Base-by-base conservation (phyloP, 306 rosid genomes). In the Lithocarpus polystachyus region DNA sequence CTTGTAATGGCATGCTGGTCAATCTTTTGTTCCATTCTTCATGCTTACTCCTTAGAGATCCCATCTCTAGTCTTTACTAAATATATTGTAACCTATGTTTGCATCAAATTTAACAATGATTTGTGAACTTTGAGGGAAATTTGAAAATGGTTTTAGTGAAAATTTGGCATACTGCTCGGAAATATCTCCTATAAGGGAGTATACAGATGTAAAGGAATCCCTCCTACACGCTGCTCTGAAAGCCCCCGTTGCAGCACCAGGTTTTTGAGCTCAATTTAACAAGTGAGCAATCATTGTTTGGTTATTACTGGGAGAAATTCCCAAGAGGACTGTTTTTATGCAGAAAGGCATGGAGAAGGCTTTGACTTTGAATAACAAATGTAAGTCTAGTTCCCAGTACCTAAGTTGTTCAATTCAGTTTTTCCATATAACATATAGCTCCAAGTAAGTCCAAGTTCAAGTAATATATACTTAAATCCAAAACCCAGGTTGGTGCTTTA, bases 281-380 rank as follows among this genome's bases (percentile, higher is more conserved):
- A 37, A 37, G 45, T 37, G 3, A 11, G 45, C 98, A 71, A 74
- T 95, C 78, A 92, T 95, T 82, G 99, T 95, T 79, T 96, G 99
- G 72, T 77, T 92, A 61, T 78, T 95, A 85, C 85, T 92, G 43
- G 52, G 99, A 75, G 99, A 95, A 90, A 95, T 93, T 77, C 98
- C 99, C 4, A 98, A 95, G 89, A 93, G 98, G 57, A 92, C 99
- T 26, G 89, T 92, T 82, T 95, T 95, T 82, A 92, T 95, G 98
- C 98, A 95, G 88, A 95, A 87, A 72, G 93, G 94, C 78, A 91
- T 93, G 89, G 98, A 92, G 84, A 90, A 83, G 75, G 97, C 99
- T 45, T 75, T 95, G 82, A 86, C 88, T 95, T 95, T 68, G 98
- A 92, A 84, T 95, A 72, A 95, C 99, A 73, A 95, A 95, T 87